phyloP scores from a whole-genome alignment of 495 filamentous ascomycete genomes.

The Xylaria scruposa region DNA sequence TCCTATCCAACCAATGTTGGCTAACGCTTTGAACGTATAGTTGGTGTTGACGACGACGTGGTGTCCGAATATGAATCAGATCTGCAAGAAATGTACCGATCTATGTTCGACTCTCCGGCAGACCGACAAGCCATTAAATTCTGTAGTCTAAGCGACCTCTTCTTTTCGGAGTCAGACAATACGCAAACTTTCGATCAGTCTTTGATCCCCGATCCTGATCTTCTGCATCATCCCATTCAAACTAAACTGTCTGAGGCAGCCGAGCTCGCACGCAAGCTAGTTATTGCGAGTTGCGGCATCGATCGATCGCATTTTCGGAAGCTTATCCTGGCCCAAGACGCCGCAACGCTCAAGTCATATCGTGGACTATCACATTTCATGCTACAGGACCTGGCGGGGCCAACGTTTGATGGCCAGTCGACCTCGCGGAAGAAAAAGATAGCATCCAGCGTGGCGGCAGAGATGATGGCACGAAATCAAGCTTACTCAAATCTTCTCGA shows the following conservation, averaged over 20 bases:
- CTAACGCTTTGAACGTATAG: conserved; percentile 26
- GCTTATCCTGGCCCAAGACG: conserved; percentile 45
- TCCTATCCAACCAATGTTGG: not conserved
- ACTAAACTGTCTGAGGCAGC: conserved; percentile 44
- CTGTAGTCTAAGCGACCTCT: conserved; percentile 30
- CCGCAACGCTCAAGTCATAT: conserved; percentile 47
- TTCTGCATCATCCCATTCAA: conserved; percentile 37
- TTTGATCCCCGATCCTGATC: not conserved
- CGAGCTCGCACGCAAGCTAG: conserved; percentile 45
- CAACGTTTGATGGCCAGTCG: conserved; percentile 35
- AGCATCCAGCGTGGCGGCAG: conserved; percentile 41
- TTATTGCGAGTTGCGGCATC: conserved; percentile 44
- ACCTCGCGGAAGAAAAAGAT: conserved; percentile 44
- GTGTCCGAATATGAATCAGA: conserved; percentile 45
- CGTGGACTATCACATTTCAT: conserved; percentile 55
- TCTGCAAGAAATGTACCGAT: conserved; percentile 45
- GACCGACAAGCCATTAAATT: conserved; percentile 12
- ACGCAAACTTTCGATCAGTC: conserved; percentile 1
- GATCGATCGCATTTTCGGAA: conserved; percentile 36
- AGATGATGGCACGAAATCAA: conserved; percentile 50
- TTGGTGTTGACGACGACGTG: conserved; percentile 48
- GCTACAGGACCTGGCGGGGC: conserved; percentile 51
- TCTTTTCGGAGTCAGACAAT: conserved; percentile 19
- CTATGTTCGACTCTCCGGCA: conserved; percentile 7
- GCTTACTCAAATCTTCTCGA: conserved; percentile 53